Evolutionary conservation across 768 basidiomycete genomes (phyloP).

Genomic region (Pisolithus albus): DNA sequence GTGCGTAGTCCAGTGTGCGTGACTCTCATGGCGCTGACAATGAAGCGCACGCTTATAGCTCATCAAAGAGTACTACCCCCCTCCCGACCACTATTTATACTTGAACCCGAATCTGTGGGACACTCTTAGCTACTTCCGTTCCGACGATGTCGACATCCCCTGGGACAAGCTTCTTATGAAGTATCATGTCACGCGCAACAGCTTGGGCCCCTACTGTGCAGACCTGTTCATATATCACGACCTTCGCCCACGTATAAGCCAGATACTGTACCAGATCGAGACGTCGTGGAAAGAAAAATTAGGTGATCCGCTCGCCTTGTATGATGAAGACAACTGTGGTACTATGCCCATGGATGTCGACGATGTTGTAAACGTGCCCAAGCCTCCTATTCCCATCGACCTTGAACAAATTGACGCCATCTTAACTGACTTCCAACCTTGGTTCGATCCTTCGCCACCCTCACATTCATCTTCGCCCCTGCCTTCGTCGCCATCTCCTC

Average conservation of each 20-base stretch:
- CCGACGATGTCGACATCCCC: conserved; percentile 38
- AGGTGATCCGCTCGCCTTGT: conserved; percentile 4
- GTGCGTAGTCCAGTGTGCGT: conserved; percentile 27
- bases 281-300: conserved; percentile 13
- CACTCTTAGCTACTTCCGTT: conserved; percentile 37
- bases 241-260: conserved; percentile 42
- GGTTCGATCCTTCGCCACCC: conserved; percentile 29
- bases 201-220: conserved; percentile 68
- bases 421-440: conserved; percentile 38
- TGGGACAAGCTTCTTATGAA: conserved; percentile 57
- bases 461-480: background rate
- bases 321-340: conserved; percentile 8
- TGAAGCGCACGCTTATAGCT: conserved; percentile 32
- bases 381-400: conserved; percentile 30
- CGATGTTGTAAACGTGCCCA: conserved; percentile 10
- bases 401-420: conserved; percentile 43
- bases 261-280: conserved; percentile 29
- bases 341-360: conserved; percentile 23
- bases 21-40: background rate
- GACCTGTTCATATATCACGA: conserved; percentile 65
- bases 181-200: conserved; percentile 52
- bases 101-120: conserved; percentile 51
- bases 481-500: background rate
- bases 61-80: conserved; percentile 48
- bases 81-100: conserved; percentile 49